Evolutionary conservation across 1,284 basidiomycete species (phyloP).

Genomic region (Chalciporus sp.): DNA sequence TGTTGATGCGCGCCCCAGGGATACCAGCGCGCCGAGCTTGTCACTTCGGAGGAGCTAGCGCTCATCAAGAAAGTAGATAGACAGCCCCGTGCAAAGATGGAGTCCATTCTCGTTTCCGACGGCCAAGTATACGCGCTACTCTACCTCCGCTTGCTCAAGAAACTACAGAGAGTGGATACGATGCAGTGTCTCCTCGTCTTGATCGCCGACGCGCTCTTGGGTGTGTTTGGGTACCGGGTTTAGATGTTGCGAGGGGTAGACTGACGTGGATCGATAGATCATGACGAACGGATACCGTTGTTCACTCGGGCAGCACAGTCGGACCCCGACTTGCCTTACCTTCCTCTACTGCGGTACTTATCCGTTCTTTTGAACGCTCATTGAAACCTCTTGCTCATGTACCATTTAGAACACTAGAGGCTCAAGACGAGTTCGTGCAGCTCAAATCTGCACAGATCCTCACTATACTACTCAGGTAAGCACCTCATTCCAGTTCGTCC

Average conservation of each 20-base stretch:
- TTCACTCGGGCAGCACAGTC: slow-evolving; percentile 62
- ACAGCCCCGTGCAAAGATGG: slow-evolving; percentile 73
- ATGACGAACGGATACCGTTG: slow-evolving; percentile 77
- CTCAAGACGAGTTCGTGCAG: slow-evolving; percentile 92
- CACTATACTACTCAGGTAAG: slow-evolving; percentile 78
- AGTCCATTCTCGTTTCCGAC: slow-evolving; percentile 77
- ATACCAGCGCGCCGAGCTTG: slow-evolving; percentile 92
- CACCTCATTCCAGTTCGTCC: not conserved
- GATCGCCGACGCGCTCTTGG: slow-evolving; percentile 87
- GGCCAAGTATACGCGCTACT: slow-evolving; percentile 84
- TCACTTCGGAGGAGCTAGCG: slow-evolving; percentile 87
- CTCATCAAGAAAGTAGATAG: slow-evolving; percentile 90
- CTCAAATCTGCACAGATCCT: slow-evolving; percentile 89
- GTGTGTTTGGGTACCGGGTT: slow-evolving; percentile 41
- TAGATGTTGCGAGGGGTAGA: not conserved
- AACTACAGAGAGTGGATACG: slow-evolving; percentile 90
- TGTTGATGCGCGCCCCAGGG: slow-evolving; percentile 51
- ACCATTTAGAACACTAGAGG: slow-evolving; percentile 68
- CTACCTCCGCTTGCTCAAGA: slow-evolving; percentile 90
- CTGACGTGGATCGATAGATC: slow-evolving; percentile 48
- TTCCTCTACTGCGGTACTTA: slow-evolving; percentile 75
- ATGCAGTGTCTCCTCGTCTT: slow-evolving; percentile 92
- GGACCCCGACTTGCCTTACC: slow-evolving; percentile 83
- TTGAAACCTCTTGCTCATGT: slow-evolving; percentile 3
- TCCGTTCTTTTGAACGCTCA: not conserved